Conservation (phyloP, 2,329 filamentous ascomycete species). For the Berkeleyomyces basicola region DNA sequence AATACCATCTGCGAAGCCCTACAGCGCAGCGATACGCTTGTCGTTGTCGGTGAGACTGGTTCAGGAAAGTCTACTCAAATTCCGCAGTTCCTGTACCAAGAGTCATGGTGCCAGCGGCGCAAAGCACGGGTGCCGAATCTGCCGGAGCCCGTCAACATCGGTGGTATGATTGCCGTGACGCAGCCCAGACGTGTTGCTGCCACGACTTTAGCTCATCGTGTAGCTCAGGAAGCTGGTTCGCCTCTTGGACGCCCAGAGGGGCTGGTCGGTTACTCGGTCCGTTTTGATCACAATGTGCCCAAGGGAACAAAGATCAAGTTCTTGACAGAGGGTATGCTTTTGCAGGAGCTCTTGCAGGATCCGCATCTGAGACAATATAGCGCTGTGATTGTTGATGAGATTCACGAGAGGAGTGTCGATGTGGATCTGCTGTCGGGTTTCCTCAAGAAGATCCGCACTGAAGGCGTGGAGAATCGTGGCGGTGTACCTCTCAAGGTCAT, state of each 20-base stretch:
- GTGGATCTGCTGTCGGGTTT: constrained; percentile 87
- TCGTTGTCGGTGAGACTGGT: constrained; percentile 86
- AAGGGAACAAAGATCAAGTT: constrained; percentile 78
- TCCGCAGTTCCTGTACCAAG: constrained; percentile 67
- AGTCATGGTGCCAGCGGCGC: constrained; percentile 59
- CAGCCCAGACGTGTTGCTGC: constrained; percentile 89
- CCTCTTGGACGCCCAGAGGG: constrained; percentile 28
- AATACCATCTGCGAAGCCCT: constrained; percentile 52
- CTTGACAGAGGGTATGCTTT: constrained; percentile 85
- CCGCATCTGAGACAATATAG: constrained; percentile 72
- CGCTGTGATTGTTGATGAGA: constrained; percentile 83
- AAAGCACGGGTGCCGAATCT: constrained; percentile 24
- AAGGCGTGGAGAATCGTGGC: constrained; percentile 45
- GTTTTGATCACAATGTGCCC: constrained; percentile 80
- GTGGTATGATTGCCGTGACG: constrained; percentile 83
- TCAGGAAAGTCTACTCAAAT: constrained; percentile 95
- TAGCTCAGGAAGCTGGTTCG: constrained; percentile 57
- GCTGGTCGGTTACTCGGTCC: constrained; percentile 77
- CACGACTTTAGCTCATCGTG: constrained; percentile 74
- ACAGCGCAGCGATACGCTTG: constrained; percentile 49
- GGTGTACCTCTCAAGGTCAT: constrained; percentile 71
- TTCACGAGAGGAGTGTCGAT: constrained; percentile 89
- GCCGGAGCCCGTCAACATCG: constrained; percentile 34
- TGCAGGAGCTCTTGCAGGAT: constrained; percentile 84
- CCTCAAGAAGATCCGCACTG: constrained; percentile 55